A percentile compares a stretch with the other conserved stretches of the same genome.
These are phyloP conservation scores for Cladosporium sp. DNA, from an alignment of 2,329 filamentous ascomycete genomes.

Conservation along the genomic window DNA sequence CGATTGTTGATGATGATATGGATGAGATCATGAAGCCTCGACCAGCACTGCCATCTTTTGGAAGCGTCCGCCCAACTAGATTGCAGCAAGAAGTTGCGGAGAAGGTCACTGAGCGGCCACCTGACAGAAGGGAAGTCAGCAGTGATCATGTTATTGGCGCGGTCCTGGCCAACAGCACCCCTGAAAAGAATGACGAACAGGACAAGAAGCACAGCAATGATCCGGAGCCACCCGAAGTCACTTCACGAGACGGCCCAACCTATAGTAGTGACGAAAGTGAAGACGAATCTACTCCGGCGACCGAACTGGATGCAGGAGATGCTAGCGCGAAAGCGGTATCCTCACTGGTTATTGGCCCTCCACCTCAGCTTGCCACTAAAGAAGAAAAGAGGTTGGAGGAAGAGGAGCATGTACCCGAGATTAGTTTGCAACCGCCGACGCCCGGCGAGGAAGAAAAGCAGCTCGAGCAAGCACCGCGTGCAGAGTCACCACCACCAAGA, in stretches of 20 bases:
- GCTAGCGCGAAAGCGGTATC: conserved; percentile 3
- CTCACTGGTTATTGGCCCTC: not conserved
- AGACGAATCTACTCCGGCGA: conserved; percentile 17
- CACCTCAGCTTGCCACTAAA: not conserved
- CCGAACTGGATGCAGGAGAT: conserved; percentile 1
- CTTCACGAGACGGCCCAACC: conserved; percentile 61
- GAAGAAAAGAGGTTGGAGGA: conserved; percentile 12
- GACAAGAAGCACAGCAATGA: conserved; percentile 46
- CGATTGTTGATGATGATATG: conserved; percentile 52
- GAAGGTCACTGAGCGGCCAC: conserved; percentile 45
- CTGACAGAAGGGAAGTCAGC: conserved; percentile 47
- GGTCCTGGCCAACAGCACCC: conserved; percentile 50
- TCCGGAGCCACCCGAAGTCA: conserved; percentile 66
- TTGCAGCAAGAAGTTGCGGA: conserved; percentile 41
- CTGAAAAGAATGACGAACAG: not conserved
- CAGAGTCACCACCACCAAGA: conserved; percentile 12
- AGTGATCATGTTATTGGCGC: conserved; percentile 57
- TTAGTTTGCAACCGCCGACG: conserved; percentile 33
- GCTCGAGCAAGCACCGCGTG: conserved; percentile 13
- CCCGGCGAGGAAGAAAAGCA: conserved; percentile 28
- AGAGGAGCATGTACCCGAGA: conserved; percentile 24
- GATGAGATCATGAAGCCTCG: conserved; percentile 66
- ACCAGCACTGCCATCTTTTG: conserved; percentile 68
- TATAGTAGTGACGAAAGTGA: conserved; percentile 54
- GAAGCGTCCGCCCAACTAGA: conserved; percentile 54